Evolutionary conservation across 2,329 filamentous ascomycete genomes (phyloP).

Genomic region (Ceratocystis ficicola): DNA sequence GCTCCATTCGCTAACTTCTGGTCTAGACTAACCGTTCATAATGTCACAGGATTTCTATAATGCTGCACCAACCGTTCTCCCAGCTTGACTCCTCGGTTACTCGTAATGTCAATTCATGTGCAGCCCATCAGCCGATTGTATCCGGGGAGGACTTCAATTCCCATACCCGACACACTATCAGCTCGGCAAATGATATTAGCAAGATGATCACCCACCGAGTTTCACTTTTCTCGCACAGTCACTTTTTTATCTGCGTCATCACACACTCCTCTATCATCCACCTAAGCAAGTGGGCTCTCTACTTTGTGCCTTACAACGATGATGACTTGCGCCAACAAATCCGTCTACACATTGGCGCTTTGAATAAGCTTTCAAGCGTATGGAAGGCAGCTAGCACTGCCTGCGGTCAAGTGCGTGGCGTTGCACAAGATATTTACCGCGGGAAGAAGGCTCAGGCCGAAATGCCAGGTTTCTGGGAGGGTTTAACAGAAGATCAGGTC

Average conservation of each 20-base stretch:
- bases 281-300: slow-evolving; percentile 62
- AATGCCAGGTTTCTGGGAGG: slow-evolving; percentile 43
- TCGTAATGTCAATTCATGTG: slow-evolving; percentile 51
- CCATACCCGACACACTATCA: slow-evolving; percentile 70
- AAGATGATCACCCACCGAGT: slow-evolving; percentile 62
- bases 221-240: slow-evolving; percentile 59
- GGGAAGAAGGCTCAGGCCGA: slow-evolving; percentile 45
- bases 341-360: slow-evolving; percentile 63
- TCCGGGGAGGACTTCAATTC: slow-evolving; percentile 44
- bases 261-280: slow-evolving; percentile 71
- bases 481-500: slow-evolving; percentile 43
- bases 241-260: slow-evolving; percentile 72
- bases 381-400: slow-evolving; percentile 63
- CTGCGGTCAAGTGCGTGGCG: slow-evolving; percentile 59
- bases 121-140: slow-evolving; percentile 43
- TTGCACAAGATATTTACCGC: slow-evolving; percentile 63
- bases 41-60: slow-evolving; percentile 45
- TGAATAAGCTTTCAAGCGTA: slow-evolving; percentile 54
- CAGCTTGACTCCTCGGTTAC: slow-evolving; percentile 55
- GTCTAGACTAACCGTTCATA: background rate
- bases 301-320: slow-evolving; percentile 47
- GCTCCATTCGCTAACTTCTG: background rate
- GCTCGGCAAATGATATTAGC: slow-evolving; percentile 65
- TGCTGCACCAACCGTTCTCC: slow-evolving; percentile 68
- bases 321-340: slow-evolving; percentile 62